Evolutionary conservation across 441 rosid species (phyloP).

Genomic region (Croton setiger): DNA sequence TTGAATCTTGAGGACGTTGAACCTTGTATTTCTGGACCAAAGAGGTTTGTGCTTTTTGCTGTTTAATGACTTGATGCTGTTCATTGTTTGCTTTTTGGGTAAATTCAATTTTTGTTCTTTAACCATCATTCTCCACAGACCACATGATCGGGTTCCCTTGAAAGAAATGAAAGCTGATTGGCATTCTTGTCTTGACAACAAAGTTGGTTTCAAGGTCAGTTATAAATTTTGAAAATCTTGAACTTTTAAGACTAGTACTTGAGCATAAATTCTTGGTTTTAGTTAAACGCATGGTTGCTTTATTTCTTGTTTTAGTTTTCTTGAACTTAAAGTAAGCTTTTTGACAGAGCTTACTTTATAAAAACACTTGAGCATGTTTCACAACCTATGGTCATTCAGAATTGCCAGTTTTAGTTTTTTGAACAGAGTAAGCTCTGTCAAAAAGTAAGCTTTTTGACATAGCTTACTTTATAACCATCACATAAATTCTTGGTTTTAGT

Average conservation of each 20-base stretch:
- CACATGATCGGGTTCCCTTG: constrained; percentile 94
- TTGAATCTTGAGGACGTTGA: constrained; percentile 74
- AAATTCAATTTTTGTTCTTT: background rate
- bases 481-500: too few species aligned
- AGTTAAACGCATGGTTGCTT: background rate
- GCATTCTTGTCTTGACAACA: constrained; percentile 85
- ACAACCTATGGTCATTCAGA: too few species aligned
- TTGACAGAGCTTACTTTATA: too few species aligned
- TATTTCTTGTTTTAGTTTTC: background rate
- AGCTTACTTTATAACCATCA: too few species aligned
- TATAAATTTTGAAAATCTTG: constrained; percentile 19
- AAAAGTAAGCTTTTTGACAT: too few species aligned
- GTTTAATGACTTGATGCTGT: background rate
- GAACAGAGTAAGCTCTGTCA: too few species aligned
- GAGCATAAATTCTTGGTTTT: background rate
- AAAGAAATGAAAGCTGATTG: constrained; percentile 93
- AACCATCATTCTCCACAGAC: constrained; percentile 45
- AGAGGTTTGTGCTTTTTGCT: constrained; percentile 52
- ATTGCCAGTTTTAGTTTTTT: too few species aligned
- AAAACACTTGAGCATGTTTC: too few species aligned
- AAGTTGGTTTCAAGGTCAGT: constrained; percentile 85
- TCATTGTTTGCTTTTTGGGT: background rate
- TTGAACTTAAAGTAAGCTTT: too few species aligned
- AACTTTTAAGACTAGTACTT: background rate
- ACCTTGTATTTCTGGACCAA: constrained; percentile 98